A percentile compares a stretch with the other conserved stretches of the same genome.
These are phyloP conservation scores for Fusarium fracticaudum DNA, from an alignment of 2,329 filamentous ascomycete genomes.

Conservation along the genomic window DNA sequence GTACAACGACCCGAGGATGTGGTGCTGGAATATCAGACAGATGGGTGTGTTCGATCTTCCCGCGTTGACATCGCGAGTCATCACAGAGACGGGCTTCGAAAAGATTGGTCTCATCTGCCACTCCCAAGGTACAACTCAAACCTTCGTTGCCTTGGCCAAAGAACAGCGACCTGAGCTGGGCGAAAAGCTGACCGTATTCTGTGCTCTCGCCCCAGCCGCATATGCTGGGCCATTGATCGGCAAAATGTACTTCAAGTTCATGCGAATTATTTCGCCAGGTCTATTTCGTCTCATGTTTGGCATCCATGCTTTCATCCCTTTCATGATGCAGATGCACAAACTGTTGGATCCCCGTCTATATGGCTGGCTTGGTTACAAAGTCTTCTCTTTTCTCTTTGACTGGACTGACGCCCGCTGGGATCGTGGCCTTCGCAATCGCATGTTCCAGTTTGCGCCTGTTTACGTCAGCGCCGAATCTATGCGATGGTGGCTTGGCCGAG, in stretches of 20 bases:
- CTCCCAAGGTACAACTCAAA: conserved; percentile 90
- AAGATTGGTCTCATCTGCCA: conserved; percentile 88
- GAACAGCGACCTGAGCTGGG: conserved; percentile 89
- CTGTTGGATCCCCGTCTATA: conserved; percentile 74
- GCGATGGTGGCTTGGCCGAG: conserved; percentile 93
- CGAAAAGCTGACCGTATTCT: conserved; percentile 86
- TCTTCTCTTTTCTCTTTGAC: conserved; percentile 89
- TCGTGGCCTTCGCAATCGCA: conserved; percentile 76
- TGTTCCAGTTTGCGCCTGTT: conserved; percentile 93
- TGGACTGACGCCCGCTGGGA: conserved; percentile 92
- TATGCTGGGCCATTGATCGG: conserved; percentile 89
- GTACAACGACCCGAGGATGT: conserved; percentile 87
- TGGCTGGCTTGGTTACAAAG: conserved; percentile 83
- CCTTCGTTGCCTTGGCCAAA: conserved; percentile 87
- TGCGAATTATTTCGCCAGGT: conserved; percentile 78
- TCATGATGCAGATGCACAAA: conserved; percentile 88
- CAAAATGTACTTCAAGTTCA: conserved; percentile 92
- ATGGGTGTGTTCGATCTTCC: conserved; percentile 92
- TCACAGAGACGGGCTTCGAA: conserved; percentile 82
- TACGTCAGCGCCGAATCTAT: conserved; percentile 91
- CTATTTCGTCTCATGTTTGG: conserved; percentile 87
- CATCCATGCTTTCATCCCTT: conserved; percentile 90
- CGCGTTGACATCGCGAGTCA: conserved; percentile 80
- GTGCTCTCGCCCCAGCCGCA: conserved; percentile 87
- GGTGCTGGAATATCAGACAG: conserved; percentile 95